Conservation (phyloP, 1,284 basidiomycete genomes). For the Earliella scabrosa region DNA sequence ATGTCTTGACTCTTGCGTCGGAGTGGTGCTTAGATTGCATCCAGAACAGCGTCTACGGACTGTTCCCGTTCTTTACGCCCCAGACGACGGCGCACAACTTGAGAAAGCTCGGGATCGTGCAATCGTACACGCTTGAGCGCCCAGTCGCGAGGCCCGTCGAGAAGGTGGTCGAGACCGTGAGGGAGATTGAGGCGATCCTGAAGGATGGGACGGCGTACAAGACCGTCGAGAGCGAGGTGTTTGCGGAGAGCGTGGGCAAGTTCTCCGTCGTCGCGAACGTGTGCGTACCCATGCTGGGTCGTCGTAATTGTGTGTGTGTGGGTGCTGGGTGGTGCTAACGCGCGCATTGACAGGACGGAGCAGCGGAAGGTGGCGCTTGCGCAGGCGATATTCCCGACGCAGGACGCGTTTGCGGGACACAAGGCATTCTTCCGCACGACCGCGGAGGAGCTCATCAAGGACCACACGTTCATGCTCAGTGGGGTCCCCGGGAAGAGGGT, state of each 20-base stretch:
- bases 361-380: conserved; percentile 21
- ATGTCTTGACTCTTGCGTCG: no score
- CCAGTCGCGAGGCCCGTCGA: conserved; percentile 43
- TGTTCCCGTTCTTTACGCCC: conserved; percentile 85
- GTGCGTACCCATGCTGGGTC: no score
- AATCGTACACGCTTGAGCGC: conserved; percentile 57
- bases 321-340: no score
- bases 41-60: conserved; percentile 72
- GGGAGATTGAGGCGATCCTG: conserved; percentile 47
- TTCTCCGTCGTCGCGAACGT: conserved; percentile 17
- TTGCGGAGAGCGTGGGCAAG: conserved; percentile 16
- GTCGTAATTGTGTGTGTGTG: no score
- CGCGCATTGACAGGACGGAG: conserved; percentile 8
- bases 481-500: conserved; percentile 45
- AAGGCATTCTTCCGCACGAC: conserved; percentile 44
- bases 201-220: conserved; percentile 43
- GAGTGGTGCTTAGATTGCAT: no score
- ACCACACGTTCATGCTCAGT: conserved; percentile 41
- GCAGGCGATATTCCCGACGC: conserved; percentile 29
- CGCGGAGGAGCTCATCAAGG: conserved; percentile 42
- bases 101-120: conserved; percentile 54
- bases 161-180: conserved; percentile 46
- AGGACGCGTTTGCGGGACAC: conserved; percentile 22
- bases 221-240: conserved; percentile 23
- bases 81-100: conserved; percentile 63